Percentiles rank a stretch among this genome's conserved stretches.
These are phyloP conservation scores for Yamadazyma pseudoaaseri DNA, from an alignment of 1,139 yeast genomes.

Conservation along the genomic window DNA sequence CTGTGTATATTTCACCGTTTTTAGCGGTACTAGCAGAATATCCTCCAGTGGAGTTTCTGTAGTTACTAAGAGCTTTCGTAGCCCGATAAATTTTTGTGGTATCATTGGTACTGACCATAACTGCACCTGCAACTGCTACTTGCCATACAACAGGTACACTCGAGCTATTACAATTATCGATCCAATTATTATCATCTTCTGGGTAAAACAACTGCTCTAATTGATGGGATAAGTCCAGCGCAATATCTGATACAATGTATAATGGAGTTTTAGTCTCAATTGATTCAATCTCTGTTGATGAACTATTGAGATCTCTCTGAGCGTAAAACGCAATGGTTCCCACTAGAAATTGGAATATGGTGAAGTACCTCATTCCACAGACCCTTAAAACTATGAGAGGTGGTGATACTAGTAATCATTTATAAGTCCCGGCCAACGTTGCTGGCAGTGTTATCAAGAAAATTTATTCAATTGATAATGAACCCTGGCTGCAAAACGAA, in stretches of 20 bases:
- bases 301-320: constrained; percentile 8
- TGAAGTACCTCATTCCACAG: no score
- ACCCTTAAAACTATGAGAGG: no score
- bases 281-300: constrained; percentile 15
- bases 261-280: constrained; percentile 17
- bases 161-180: constrained; percentile 16
- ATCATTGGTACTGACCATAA: constrained; percentile 15
- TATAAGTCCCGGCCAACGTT: no score
- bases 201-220: constrained; percentile 25
- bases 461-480: constrained; percentile 5
- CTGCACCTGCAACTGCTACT: constrained; percentile 28
- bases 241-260: constrained; percentile 12
- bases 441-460: no score
- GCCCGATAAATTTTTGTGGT: no score
- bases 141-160: constrained; percentile 22
- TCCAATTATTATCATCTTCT: constrained; percentile 18
- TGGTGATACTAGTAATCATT: no score
- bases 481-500: constrained; percentile 19
- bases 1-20: constrained; percentile 31
- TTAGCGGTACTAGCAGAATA: constrained; percentile 33
- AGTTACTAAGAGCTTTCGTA: constrained; percentile 15
- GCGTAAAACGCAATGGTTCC: not conserved
- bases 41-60: constrained; percentile 23
- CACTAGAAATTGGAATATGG: no score
- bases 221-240: constrained; percentile 14